Evolutionary conservation across 495 filamentous ascomycete species (phyloP).

Genomic region (Talaromyces liani): DNA sequence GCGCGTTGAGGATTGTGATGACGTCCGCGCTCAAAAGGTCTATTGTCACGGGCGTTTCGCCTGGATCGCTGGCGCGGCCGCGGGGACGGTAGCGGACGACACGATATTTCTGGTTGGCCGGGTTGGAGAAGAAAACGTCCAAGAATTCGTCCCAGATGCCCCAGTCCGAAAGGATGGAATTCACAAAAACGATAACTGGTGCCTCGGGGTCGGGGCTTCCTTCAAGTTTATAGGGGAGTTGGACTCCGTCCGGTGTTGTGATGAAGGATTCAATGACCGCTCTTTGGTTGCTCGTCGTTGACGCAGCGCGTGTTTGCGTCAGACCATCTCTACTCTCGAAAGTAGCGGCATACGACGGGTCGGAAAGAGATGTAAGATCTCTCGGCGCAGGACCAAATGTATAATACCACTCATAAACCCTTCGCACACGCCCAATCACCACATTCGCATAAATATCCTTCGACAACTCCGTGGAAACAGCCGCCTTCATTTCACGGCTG

Average conservation of each 20-base stretch:
- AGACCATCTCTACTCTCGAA: slow-evolving; percentile 48
- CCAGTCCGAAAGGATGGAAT: slow-evolving; percentile 65
- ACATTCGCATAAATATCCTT: slow-evolving; percentile 47
- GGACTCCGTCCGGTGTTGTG: slow-evolving; percentile 58
- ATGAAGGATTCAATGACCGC: slow-evolving; percentile 57
- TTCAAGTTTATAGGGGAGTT: slow-evolving; percentile 66
- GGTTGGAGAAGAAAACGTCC: slow-evolving; percentile 47
- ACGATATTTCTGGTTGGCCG: slow-evolving; percentile 37
- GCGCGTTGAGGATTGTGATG: slow-evolving; percentile 45
- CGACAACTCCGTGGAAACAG: slow-evolving; percentile 50
- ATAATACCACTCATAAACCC: slow-evolving; percentile 65
- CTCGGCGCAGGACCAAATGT: slow-evolving; percentile 67
- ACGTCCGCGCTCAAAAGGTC: slow-evolving; percentile 63
- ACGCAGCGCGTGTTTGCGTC: slow-evolving; percentile 42
- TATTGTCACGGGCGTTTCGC: slow-evolving; percentile 32
- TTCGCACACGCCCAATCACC: slow-evolving; percentile 45
- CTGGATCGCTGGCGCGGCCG: background rate
- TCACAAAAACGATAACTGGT: slow-evolving; percentile 63
- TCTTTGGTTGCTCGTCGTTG: slow-evolving; percentile 27
- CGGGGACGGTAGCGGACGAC: slow-evolving; percentile 58
- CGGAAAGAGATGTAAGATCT: slow-evolving; percentile 46
- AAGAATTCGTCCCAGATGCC: slow-evolving; percentile 75
- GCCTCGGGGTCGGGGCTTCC: slow-evolving; percentile 57
- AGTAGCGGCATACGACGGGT: slow-evolving; percentile 25
- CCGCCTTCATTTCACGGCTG: slow-evolving; percentile 54